Evolutionary conservation across 1,284 basidiomycete genomes (phyloP).

Genomic region (Tilletia indica): DNA sequence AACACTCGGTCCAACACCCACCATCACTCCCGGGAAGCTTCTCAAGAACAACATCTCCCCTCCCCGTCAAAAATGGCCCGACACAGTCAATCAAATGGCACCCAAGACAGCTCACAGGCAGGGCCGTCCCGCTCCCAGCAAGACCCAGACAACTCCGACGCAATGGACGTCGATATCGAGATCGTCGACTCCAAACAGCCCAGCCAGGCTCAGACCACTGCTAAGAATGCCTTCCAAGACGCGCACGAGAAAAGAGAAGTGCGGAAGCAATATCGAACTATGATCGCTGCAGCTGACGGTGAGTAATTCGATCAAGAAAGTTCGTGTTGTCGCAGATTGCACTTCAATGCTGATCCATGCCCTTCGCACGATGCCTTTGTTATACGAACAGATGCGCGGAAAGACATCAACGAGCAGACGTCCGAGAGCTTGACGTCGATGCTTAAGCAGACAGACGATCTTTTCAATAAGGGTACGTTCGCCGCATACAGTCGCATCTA

Average conservation of each 20-base stretch:
- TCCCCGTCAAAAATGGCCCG: not conserved
- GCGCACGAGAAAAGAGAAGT: slow-evolving; percentile 34
- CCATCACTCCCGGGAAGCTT: not conserved
- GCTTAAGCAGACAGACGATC: slow-evolving; percentile 26
- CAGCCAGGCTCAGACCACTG: not conserved
- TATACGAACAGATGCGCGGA: slow-evolving; percentile 24
- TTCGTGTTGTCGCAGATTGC: too few relatives aligned
- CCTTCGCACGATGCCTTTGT: not conserved
- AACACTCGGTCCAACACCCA: not conserved
- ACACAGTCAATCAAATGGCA: not conserved
- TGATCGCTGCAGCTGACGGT: slow-evolving; percentile 37
- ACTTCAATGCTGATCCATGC: too few relatives aligned
- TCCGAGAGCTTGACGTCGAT: slow-evolving; percentile 24
- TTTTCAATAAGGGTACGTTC: slow-evolving; percentile 29
- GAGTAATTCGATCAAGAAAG: slow-evolving; percentile 13
- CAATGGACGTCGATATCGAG: not conserved
- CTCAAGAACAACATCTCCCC: not conserved
- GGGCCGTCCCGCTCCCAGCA: not conserved
- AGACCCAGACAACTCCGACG: not conserved
- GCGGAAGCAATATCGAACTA: slow-evolving; percentile 36
- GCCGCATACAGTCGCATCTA: not conserved
- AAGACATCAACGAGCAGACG: slow-evolving; percentile 24
- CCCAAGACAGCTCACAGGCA: slow-evolving; percentile 5
- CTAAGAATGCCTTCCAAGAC: slow-evolving; percentile 23
- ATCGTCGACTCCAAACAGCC: not conserved